Percentiles rank a stretch among this genome's conserved stretches.
These are phyloP conservation scores for Evernia prunastri DNA, from an alignment of 495 filamentous ascomycete species.

Conservation along the genomic window DNA sequence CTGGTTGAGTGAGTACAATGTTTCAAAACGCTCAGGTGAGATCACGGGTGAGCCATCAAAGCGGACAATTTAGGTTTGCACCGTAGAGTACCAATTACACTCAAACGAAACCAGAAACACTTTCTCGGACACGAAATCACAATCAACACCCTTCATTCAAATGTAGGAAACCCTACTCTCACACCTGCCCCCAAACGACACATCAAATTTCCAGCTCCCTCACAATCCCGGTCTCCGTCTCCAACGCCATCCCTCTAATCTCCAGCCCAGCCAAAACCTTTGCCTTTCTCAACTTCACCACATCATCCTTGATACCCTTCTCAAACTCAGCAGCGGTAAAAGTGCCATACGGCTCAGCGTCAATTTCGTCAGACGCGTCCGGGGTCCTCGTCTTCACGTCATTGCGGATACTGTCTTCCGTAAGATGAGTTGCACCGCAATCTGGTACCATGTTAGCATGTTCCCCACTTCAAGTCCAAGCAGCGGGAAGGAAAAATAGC, in stretches of 20 bases:
- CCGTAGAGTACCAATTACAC: too few species aligned
- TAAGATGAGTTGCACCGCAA: slow-evolving; percentile 10
- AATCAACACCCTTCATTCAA: too few species aligned
- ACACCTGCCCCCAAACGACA: not conserved
- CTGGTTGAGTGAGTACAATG: too few species aligned
- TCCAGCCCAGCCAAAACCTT: slow-evolving; percentile 16
- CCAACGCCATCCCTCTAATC: slow-evolving; percentile 15
- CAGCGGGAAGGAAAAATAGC: not conserved
- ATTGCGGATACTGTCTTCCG: not conserved
- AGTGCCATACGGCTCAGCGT: not conserved
- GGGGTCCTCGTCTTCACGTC: slow-evolving; percentile 3
- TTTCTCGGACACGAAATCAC: too few species aligned
- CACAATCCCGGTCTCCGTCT: slow-evolving; percentile 1
- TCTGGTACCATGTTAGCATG: not conserved
- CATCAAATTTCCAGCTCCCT: slow-evolving; percentile 3
- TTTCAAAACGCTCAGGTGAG: too few species aligned
- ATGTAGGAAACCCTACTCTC: not conserved
- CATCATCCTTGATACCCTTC: slow-evolving; percentile 11
- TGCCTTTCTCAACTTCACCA: slow-evolving; percentile 3
- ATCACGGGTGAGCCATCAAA: too few species aligned
- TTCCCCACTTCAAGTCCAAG: not conserved
- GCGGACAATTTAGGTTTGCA: too few species aligned
- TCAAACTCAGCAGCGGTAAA: slow-evolving; percentile 3
- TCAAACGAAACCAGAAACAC: too few species aligned
- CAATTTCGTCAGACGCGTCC: not conserved